A percentile compares a stretch with the other conserved stretches of the same genome.
Evolutionary conservation across 441 rosid genomes (phyloP).

Genomic region (Populus hybrid): DNA sequence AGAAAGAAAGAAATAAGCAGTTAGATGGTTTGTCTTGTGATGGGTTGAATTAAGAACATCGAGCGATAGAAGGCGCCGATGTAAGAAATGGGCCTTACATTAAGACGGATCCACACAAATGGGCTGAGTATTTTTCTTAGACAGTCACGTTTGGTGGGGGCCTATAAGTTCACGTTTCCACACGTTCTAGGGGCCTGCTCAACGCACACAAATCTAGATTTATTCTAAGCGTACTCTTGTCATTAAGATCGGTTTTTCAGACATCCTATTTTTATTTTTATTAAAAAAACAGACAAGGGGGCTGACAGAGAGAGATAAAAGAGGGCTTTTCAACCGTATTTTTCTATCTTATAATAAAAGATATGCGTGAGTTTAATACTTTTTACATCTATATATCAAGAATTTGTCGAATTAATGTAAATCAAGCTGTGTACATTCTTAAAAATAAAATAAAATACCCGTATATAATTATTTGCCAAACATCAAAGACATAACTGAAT

Average conservation of each 20-base stretch:
- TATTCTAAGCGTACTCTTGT: not conserved
- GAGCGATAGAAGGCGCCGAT: not conserved
- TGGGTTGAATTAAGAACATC: not conserved
- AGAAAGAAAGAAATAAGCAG: too few relatives aligned
- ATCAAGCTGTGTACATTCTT: not conserved
- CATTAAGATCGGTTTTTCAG: not conserved
- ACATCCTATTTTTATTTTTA: conserved; percentile 18
- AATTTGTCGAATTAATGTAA: too few relatives aligned
- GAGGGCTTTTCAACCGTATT: not conserved
- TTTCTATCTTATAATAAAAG: too few relatives aligned
- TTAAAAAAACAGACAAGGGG: not conserved
- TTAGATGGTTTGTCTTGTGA: too few relatives aligned
- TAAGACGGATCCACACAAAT: not conserved
- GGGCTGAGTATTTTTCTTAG: not conserved
- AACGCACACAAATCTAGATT: too few relatives aligned
- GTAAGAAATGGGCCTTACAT: not conserved
- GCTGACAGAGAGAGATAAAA: not conserved
- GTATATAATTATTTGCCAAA: not conserved
- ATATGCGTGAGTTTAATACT: too few relatives aligned
- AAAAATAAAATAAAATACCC: not conserved
- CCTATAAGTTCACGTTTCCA: not conserved
- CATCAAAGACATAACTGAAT: not conserved
- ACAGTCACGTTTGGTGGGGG: not conserved
- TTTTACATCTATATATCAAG: not conserved
- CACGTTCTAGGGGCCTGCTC: too few relatives aligned